Evolutionary conservation across 2,329 filamentous ascomycete species (phyloP).

Genomic region (Amesomyces nigricolor): DNA sequence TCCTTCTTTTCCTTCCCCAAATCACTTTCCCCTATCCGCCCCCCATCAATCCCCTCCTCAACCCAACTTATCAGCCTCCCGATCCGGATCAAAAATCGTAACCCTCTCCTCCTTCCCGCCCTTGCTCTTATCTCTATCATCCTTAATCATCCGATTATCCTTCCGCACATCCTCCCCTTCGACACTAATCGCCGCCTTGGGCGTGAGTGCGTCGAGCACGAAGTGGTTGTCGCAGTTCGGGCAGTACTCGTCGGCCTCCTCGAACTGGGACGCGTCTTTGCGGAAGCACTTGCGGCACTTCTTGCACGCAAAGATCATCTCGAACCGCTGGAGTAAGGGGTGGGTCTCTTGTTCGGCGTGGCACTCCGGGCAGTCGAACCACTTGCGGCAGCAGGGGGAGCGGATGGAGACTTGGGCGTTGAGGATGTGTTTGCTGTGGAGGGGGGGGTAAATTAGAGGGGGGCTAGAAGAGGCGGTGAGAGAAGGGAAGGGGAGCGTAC

Average conservation of each 20-base stretch:
- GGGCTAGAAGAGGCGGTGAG: too few species aligned
- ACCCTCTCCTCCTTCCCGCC: conserved; percentile 42
- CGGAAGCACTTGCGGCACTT: conserved; percentile 99
- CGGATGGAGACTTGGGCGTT: conserved; percentile 97
- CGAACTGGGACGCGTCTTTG: conserved; percentile 86
- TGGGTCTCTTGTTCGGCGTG: conserved; percentile 78
- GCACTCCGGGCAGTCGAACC: conserved; percentile 98
- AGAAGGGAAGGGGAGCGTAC: conserved; percentile 17
- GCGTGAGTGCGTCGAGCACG: conserved; percentile 80
- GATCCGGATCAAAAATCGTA: conserved; percentile 70
- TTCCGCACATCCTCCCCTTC: conserved; percentile 87
- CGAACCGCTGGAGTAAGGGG: conserved; percentile 66
- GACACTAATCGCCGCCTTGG: conserved; percentile 75
- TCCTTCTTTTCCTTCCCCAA: conserved; percentile 1
- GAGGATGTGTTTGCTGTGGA: conserved; percentile 89
- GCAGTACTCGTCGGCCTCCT: conserved; percentile 97
- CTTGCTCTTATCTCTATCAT: conserved; percentile 63
- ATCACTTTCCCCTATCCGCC: background rate
- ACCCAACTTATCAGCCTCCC: conserved; percentile 69
- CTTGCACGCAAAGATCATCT: conserved; percentile 96
- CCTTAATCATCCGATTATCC: conserved; percentile 86
- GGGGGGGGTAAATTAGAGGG: conserved; percentile 17
- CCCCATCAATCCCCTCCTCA: conserved; percentile 37
- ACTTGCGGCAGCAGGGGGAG: conserved; percentile 92
- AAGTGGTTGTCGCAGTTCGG: conserved; percentile 99